Base-by-base conservation (phyloP, 1,284 basidiomycete genomes). In the Abortiporus biennis region DNA sequence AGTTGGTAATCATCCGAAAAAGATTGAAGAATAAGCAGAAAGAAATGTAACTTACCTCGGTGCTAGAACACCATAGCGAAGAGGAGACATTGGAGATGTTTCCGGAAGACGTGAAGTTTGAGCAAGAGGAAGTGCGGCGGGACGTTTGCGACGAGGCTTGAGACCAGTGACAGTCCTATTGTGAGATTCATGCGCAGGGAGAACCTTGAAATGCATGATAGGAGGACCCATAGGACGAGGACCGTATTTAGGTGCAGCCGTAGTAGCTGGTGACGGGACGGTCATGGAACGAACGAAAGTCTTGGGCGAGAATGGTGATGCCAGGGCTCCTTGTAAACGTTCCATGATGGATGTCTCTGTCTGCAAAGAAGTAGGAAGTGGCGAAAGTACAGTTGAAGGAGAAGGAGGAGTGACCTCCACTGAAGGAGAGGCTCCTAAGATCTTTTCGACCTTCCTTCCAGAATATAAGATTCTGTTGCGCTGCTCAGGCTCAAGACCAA, bases 251-350 rank as follows among this genome's bases (percentile, higher is more conserved):
- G 21, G 11, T 9, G 21, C 19, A 15, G 33, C 9, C 27, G 9
- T 31, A 20, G n/a, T 15, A 6, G 25, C 6, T 11, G 40, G 40
- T 6, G 40, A 35, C 13, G 20, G 13, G 21, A 22, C 4, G 6
- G 25, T 4, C 15, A 43, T 36, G 19, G 41, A 37, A 12, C 41
- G 34, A 4, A 36, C 33, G 22, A 42, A 42, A 8, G 34, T 43
- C 27, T 31, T 36, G 19, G 41, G 41, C 13, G 41, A 43, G 35
- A 43, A 43, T n/a, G 41, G 41, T 4, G 41, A 43, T 17, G 41
- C 41, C 5, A 43, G 27, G n/a, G 25, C 41, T 13, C 3, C 17
- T 25, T 43, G 12, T 4, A 43, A 25, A 22, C 41, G 41, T 30
- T 43, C 41, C 41, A 43, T 43, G 6, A 43, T 36, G 8, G 41